These are phyloP conservation scores for Grosmannia penicillata DNA, from an alignment of 2,329 filamentous ascomycete genomes.

Conservation along the genomic window DNA sequence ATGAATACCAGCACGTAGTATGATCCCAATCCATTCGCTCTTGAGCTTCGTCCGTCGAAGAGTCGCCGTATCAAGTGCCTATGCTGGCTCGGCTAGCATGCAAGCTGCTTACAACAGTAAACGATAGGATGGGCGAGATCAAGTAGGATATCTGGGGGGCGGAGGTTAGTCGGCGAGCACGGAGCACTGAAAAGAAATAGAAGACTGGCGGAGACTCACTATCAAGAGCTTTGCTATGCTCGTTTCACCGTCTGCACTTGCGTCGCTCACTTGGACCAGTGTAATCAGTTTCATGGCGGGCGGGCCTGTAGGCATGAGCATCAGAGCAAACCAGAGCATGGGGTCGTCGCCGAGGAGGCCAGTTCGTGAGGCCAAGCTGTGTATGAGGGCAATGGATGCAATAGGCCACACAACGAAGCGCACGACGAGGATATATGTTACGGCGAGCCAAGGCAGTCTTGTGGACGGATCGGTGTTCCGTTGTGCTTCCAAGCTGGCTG, in stretches of 20 bases:
- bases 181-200: neutral
- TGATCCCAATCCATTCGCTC: no score
- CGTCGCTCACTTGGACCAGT: conserved; percentile 27
- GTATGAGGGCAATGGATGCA: conserved; percentile 39
- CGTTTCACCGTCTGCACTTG: conserved; percentile 23
- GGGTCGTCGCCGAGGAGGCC: conserved; percentile 38
- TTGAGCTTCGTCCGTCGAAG: no score
- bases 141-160: conserved; percentile 22
- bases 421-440: conserved; percentile 35
- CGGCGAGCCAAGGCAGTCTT: conserved; percentile 31
- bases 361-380: conserved; percentile 36
- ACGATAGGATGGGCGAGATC: conserved; percentile 21
- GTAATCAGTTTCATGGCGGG: conserved; percentile 32
- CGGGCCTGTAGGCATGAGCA: conserved; percentile 32
- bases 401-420: conserved; percentile 48
- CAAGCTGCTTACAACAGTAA: conserved; percentile 21
- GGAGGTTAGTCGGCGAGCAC: neutral
- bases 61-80: neutral
- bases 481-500: conserved; percentile 31
- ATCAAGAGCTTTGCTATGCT: conserved; percentile 28
- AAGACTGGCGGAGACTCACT: conserved; percentile 15
- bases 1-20: neutral
- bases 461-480: conserved; percentile 15
- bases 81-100: conserved; percentile 17
- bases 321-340: conserved; percentile 47